A percentile compares a stretch with the other conserved stretches of the same genome.
Conservation (phyloP, 345 rosid genomes). For the Salix koriyanagi region DNA sequence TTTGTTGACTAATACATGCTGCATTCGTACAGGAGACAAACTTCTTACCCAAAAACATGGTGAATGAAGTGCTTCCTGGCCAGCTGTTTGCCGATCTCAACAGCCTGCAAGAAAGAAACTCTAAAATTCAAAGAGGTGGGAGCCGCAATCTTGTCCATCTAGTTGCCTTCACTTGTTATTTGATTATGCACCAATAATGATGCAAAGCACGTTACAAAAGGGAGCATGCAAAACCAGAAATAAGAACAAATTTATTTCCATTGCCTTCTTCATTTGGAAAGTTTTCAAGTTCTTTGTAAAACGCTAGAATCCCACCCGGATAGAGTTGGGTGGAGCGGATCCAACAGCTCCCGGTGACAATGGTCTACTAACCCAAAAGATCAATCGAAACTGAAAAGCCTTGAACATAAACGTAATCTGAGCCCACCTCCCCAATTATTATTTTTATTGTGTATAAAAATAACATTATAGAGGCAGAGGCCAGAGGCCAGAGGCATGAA, state of each 20-base stretch:
- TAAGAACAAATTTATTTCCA: not conserved
- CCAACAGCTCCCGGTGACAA: too few relatives aligned
- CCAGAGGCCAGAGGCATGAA: too few relatives aligned
- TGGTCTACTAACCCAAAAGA: too few relatives aligned
- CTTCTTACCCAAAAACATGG: conserved; percentile 76
- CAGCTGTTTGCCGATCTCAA: conserved; percentile 65
- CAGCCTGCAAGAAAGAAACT: conserved; percentile 40
- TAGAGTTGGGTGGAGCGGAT: too few relatives aligned
- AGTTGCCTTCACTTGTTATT: not conserved
- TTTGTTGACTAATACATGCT: not conserved
- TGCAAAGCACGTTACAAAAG: not conserved
- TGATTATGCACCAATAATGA: not conserved
- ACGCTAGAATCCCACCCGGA: not conserved
- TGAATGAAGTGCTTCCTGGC: conserved; percentile 79
- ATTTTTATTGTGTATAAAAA: too few relatives aligned
- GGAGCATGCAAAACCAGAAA: not conserved
- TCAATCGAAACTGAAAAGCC: too few relatives aligned
- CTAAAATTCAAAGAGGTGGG: not conserved
- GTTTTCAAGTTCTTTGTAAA: not conserved
- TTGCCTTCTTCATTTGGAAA: not conserved
- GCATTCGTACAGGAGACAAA: not conserved
- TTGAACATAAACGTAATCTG: too few relatives aligned
- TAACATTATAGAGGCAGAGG: too few relatives aligned
- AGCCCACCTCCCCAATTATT: too few relatives aligned
- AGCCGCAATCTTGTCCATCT: not conserved